Evolutionary conservation across 345 rosid genomes (phyloP).

Genomic region (Ceriops tagal): DNA sequence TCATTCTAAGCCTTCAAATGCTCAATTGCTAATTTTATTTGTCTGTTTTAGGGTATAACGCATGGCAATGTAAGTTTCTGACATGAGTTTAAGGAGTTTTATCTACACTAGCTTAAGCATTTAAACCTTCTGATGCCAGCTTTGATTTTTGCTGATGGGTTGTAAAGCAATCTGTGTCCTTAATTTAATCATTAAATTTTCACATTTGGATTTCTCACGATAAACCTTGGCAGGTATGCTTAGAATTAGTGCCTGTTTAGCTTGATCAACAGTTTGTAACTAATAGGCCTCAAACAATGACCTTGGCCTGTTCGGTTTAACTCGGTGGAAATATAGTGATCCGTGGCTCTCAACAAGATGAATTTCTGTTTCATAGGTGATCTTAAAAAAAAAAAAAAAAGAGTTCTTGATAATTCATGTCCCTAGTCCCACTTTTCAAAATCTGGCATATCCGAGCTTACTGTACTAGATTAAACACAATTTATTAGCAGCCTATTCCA

Average conservation of each 20-base stretch:
- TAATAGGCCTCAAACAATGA: no score
- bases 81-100: no score
- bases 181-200: neutral
- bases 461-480: neutral
- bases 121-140: no score
- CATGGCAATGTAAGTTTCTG: no score
- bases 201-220: neutral
- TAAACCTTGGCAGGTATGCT: neutral
- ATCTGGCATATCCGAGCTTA: constrained; percentile 10
- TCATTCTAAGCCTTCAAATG: no score
- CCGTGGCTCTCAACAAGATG: neutral
- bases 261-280: no score
- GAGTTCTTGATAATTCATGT: neutral
- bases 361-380: neutral
- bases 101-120: no score
- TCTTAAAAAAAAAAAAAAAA: no score
- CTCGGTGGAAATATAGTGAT: neutral
- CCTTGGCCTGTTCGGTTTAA: neutral
- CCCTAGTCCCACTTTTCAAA: neutral
- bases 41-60: no score
- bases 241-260: no score
- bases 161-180: neutral
- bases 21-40: no score
- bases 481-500: constrained; percentile 14
- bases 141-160: neutral